Evolutionary conservation across 305 asterid species (phyloP).

Genomic region (Withania somnifera): DNA sequence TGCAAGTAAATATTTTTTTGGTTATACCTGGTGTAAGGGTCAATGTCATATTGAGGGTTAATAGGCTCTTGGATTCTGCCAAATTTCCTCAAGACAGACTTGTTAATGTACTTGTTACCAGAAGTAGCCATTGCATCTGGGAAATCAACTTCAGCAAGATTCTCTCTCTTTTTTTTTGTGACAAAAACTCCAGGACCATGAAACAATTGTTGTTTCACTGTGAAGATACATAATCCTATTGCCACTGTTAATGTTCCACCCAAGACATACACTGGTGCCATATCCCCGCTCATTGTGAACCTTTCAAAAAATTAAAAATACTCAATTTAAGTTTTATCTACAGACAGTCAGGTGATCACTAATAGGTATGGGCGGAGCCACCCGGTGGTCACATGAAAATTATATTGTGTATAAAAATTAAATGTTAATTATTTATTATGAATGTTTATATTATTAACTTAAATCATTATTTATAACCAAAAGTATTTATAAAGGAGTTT

Average conservation of each 20-base stretch:
- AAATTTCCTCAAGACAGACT: constrained; percentile 8
- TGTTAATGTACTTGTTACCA: constrained; percentile 6
- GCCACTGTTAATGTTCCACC: constrained; percentile 1
- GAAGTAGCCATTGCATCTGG: neutral
- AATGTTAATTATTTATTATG: too few relatives aligned
- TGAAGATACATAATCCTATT: neutral
- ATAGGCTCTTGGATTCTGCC: constrained; percentile 4
- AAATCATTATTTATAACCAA: neutral
- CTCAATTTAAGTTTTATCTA: neutral
- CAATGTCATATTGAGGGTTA: neutral
- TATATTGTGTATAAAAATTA: too few relatives aligned
- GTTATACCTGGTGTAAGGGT: constrained; percentile 8
- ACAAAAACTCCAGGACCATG: constrained; percentile 10
- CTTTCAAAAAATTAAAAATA: neutral
- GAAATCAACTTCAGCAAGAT: constrained; percentile 8
- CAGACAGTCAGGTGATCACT: too few relatives aligned
- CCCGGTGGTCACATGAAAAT: too few relatives aligned
- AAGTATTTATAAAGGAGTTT: neutral
- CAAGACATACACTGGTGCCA: neutral
- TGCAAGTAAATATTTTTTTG: neutral
- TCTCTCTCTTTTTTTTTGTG: constrained; percentile 8
- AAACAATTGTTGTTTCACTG: constrained; percentile 5
- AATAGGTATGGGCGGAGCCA: too few relatives aligned
- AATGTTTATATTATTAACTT: too few relatives aligned
- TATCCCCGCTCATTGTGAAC: neutral